Conservation (phyloP, 163 green algal species). For the Botryococcus braunii region DNA sequence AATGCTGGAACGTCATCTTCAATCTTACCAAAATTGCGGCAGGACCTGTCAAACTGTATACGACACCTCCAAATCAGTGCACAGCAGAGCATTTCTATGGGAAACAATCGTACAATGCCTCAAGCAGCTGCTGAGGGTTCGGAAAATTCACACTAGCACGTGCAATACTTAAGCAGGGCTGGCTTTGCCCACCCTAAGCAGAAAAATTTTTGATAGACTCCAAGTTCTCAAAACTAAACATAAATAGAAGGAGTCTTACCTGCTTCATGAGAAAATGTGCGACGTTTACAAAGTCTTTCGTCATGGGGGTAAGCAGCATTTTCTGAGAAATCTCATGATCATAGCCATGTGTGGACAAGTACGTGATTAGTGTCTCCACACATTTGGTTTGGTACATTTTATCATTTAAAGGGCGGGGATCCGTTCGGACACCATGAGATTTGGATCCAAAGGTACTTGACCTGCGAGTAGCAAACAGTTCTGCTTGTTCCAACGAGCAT, state of each 20-base stretch:
- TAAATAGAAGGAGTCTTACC: not conserved
- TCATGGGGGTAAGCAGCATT: conserved; percentile 67
- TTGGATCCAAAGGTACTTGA: conserved; percentile 44
- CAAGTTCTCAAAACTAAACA: not conserved
- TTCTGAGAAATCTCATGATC: conserved; percentile 60
- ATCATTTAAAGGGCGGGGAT: conserved; percentile 74
- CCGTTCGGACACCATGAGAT: conserved; percentile 43
- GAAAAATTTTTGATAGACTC: no score
- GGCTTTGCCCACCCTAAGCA: no score
- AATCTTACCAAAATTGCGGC: conserved; percentile 59
- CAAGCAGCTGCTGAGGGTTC: no score
- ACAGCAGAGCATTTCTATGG: no score
- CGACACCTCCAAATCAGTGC: no score
- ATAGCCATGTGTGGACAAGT: conserved; percentile 74
- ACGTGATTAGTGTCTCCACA: conserved; percentile 68
- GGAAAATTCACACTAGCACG: no score
- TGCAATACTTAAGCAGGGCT: no score
- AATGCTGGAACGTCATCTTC: conserved; percentile 86
- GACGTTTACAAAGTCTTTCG: conserved; percentile 87
- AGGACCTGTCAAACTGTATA: not conserved
- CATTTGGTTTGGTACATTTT: conserved; percentile 67
- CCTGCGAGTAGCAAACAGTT: conserved; percentile 12
- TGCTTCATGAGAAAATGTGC: conserved; percentile 27
- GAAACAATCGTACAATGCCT: no score
- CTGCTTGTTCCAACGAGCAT: not conserved